Base-by-base conservation (phyloP, 768 basidiomycete genomes). In the Lyophyllum semitale region DNA sequence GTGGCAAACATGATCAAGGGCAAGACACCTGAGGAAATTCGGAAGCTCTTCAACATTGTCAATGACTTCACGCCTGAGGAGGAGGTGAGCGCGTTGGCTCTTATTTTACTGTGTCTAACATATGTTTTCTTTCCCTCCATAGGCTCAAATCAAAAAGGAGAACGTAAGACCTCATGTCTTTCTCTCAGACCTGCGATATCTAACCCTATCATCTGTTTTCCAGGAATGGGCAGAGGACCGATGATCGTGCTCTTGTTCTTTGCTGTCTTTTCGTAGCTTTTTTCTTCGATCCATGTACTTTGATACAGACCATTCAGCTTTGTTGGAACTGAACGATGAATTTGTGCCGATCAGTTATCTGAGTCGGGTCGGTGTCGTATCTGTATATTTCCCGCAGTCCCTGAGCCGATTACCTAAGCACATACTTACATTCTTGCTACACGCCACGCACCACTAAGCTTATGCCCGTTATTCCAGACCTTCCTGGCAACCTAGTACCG, bases 1-100 rank as follows among this genome's bases (percentile, higher is more conserved):
- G 95, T 97, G 4, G 97, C 97, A 13, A 98, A 98, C 82, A 99
- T 98, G 97, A 98, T 99, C 84, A 98, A 99, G 79, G 97, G 97
- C 30, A 99, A 99, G 84, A 96, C 95, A 3, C 97, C 97, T 22
- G 97, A 98, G 72, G 97, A 98, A 77, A 98, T 99, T 63, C 89
- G 96, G 55, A 98, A 98, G 68, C 84, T 98, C 51, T 98, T 95
- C 80, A 96, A 97, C 83, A 95, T 95, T 61, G 91, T 93, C 29
- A 95, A 95, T 70, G 97, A 98, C 75, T 99, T 99, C 69, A 98
- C 97, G 4, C 95, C 96, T 18, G 97, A 99, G 69, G 97, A 98
- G 72, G 97, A 99, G 88, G 96, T 94, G 43, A 43, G 76, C 71
- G 18, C 51, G 42, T 44, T 47, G 44, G 27, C 23, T 54, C 20